These are phyloP conservation scores for Noccaea caerulescens DNA, from an alignment of 345 rosid genomes.

Conservation along the genomic window DNA sequence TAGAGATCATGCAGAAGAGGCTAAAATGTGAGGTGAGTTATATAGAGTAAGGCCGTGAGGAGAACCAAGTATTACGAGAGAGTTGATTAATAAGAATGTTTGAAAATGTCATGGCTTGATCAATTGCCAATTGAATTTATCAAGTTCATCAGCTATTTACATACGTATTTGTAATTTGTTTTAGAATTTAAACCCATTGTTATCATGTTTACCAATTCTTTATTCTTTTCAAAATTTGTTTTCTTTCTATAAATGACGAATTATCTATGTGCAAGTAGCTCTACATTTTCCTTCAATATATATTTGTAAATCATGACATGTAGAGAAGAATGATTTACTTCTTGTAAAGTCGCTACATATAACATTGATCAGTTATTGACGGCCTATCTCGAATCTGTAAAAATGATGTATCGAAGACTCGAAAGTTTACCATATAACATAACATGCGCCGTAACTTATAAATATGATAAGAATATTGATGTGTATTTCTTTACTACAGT, in stretches of 20 bases:
- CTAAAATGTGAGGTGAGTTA: background rate
- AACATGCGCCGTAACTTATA: too few relatives aligned
- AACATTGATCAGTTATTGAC: too few relatives aligned
- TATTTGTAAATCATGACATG: too few relatives aligned
- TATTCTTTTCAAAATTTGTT: background rate
- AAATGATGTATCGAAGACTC: too few relatives aligned
- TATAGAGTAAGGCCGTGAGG: background rate
- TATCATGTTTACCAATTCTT: conserved; percentile 25
- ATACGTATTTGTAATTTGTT: too few relatives aligned
- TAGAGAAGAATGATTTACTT: background rate
- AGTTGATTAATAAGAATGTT: background rate
- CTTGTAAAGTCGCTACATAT: too few relatives aligned
- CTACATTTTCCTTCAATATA: background rate
- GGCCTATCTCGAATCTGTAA: too few relatives aligned
- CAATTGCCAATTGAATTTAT: conserved; percentile 1
- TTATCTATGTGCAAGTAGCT: background rate
- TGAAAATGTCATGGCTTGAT: conserved; percentile 2
- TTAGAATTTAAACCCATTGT: background rate
- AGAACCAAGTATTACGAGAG: background rate
- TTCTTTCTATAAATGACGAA: background rate
- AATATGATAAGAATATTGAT: too few relatives aligned
- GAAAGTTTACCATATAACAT: too few relatives aligned
- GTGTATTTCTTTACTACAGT: too few relatives aligned
- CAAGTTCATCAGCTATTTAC: conserved; percentile 11
- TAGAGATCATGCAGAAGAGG: background rate